Base-by-base conservation (phyloP, 2,329 filamentous ascomycete genomes). In the Cercospora brassicicola region DNA sequence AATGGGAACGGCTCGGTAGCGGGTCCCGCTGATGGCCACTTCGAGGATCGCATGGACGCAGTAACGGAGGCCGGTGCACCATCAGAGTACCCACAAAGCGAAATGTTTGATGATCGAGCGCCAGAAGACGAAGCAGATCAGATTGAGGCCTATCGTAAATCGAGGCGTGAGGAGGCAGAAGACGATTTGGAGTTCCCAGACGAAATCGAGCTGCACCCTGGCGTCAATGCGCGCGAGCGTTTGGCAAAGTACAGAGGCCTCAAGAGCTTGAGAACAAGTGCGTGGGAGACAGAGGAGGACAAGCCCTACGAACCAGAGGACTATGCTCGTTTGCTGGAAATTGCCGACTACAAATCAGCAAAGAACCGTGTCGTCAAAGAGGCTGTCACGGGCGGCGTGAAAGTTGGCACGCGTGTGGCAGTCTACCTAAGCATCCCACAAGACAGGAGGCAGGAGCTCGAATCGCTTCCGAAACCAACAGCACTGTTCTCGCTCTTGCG, bases 121-220 rank as follows among this genome's bases (percentile, higher is more conserved):
- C 92, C 91, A 1, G 90, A 97, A 74, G 93, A 97, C 70, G 93
- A 96, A 76, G 91, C 91, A 2, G 86, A 89, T 74, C 89, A 96
- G 77, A 85, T 99, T 48, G 91, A 89, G 65, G 90, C 90, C 55
- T 99, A 93, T 81, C 89, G 95, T 45, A 85, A 88, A 62, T 89
- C 89, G 71, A 92, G 93, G 76, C 88, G 89, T 62, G 89, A 89
- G 26, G 94, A 97, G 73, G 64, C 64, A 3, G 88, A 94, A 60
- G 94, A 98, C 13, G 95, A 99, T 79, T 87, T 91, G 64, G 94
- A 98, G 79, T 99, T 98, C 79, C 95, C 95, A 0, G 95, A 99
- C 73, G 95, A 99, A 80, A 95, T 99, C 67, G 96, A 99, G 79
- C 84, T 99, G 63, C 92, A 92, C 72, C 95, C 96, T 0, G 87